Conservation (phyloP, 2,329 filamentous ascomycete genomes). For the Fusarium anguioides region DNA sequence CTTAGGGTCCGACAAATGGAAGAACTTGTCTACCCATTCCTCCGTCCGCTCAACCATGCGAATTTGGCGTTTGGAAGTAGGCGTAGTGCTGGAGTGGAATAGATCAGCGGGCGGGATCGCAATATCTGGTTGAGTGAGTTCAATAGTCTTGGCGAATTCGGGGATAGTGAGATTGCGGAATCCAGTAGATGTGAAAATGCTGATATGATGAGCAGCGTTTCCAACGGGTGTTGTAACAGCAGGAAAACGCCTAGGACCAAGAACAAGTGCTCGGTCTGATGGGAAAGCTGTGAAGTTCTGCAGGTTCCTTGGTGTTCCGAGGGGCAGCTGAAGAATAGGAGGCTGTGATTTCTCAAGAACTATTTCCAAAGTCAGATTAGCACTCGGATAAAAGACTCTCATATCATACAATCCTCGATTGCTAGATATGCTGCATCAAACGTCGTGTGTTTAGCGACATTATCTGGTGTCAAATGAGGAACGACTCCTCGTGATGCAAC, state of each 20-base stretch:
- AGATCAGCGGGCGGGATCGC: slow-evolving; percentile 83
- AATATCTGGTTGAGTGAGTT: slow-evolving; percentile 81
- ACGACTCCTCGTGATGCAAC: slow-evolving; percentile 85
- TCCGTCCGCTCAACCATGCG: slow-evolving; percentile 91
- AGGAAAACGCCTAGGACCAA: slow-evolving; percentile 82
- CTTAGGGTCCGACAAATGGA: slow-evolving; percentile 53
- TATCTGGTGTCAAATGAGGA: slow-evolving; percentile 91
- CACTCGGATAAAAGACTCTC: neutral
- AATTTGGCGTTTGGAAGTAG: slow-evolving; percentile 77
- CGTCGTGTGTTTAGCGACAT: slow-evolving; percentile 71
- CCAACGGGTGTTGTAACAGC: slow-evolving; percentile 77
- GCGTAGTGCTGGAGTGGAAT: slow-evolving; percentile 56
- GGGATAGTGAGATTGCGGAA: slow-evolving; percentile 77
- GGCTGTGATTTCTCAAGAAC: slow-evolving; percentile 67
- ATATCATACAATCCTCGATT: slow-evolving; percentile 87
- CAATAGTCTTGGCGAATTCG: slow-evolving; percentile 74
- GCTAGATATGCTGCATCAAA: slow-evolving; percentile 81
- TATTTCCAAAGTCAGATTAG: slow-evolving; percentile 44
- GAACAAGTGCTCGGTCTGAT: slow-evolving; percentile 71
- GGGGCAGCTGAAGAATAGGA: slow-evolving; percentile 59
- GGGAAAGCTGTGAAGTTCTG: slow-evolving; percentile 82
- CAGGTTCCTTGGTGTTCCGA: slow-evolving; percentile 65
- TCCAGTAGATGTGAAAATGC: slow-evolving; percentile 87
- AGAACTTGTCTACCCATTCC: slow-evolving; percentile 79
- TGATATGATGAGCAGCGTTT: slow-evolving; percentile 77